phyloP scores from a whole-genome alignment of 2,329 filamentous ascomycete genomes.

The Chaetoscypha palmicola region DNA sequence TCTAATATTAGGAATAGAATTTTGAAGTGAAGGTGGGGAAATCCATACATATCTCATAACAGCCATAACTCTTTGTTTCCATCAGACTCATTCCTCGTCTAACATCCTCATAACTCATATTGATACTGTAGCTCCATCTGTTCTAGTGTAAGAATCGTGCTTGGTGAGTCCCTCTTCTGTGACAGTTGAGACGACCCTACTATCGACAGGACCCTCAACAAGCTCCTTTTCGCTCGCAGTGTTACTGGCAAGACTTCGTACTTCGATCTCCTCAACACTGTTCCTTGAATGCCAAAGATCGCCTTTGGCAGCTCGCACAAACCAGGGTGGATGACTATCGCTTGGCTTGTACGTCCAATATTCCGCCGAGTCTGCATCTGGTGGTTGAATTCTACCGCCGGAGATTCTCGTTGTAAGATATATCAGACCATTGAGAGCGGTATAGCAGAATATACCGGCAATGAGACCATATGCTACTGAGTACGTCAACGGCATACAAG shows the following conservation, averaged over 20 bases:
- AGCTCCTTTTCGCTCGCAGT: slow-evolving; percentile 23
- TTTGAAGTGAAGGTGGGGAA: no score
- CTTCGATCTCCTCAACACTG: slow-evolving; percentile 5
- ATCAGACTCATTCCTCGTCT: no score
- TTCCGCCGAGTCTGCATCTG: slow-evolving; percentile 48
- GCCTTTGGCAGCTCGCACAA: slow-evolving; percentile 33
- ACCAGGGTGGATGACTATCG: slow-evolving; percentile 47
- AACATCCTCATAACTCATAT: no score
- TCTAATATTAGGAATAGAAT: no score
- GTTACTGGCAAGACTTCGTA: slow-evolving; percentile 7
- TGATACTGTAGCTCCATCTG: no score
- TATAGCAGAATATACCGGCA: slow-evolving; percentile 51
- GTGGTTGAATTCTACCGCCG: slow-evolving; percentile 41
- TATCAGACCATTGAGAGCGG: slow-evolving; percentile 46
- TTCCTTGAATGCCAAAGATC: slow-evolving; percentile 17
- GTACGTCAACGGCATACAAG: slow-evolving; percentile 72
- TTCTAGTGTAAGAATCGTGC: neutral
- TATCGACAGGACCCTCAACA: slow-evolving; percentile 7
- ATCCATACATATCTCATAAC: no score
- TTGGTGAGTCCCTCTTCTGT: neutral
- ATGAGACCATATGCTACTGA: slow-evolving; percentile 73
- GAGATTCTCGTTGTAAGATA: slow-evolving; percentile 42
- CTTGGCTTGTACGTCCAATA: slow-evolving; percentile 47
- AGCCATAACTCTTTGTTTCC: no score
- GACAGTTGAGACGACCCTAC: neutral